These are phyloP conservation scores for Cylindrotheca fusiformis DNA, from an alignment of 108 stramenopile species.

Conservation along the genomic window DNA sequence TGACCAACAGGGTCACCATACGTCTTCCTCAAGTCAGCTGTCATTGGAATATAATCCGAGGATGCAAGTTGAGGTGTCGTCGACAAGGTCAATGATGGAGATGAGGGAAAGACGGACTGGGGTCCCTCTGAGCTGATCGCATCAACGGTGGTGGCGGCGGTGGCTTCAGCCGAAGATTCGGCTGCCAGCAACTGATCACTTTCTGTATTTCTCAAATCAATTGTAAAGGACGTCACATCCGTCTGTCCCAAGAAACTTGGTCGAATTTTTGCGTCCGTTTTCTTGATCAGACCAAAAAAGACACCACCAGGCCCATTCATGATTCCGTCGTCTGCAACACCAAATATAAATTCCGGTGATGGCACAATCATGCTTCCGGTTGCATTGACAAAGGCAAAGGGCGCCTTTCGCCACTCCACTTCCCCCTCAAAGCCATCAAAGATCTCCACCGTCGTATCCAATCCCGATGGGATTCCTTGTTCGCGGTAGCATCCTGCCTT, in stretches of 20 bases:
- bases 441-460: conserved; percentile 40
- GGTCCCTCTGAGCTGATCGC: too few species aligned
- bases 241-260: conserved; percentile 67
- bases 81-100: conserved; percentile 39
- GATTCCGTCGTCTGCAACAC: conserved; percentile 44
- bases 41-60: conserved; percentile 43
- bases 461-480: conserved; percentile 29
- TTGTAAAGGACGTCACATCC: conserved; percentile 30
- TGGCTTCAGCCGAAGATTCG: not conserved
- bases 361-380: conserved; percentile 12
- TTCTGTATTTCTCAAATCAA: conserved; percentile 34
- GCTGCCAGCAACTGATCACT: not conserved
- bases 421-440: conserved; percentile 62
- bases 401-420: conserved; percentile 56
- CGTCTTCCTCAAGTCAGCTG: conserved; percentile 36
- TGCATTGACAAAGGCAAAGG: conserved; percentile 37
- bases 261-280: conserved; percentile 58
- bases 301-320: conserved; percentile 63
- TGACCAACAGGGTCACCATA: conserved; percentile 59
- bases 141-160: not conserved
- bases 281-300: conserved; percentile 58
- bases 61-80: conserved; percentile 31
- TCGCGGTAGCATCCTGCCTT: conserved; percentile 51
- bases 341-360: conserved; percentile 36
- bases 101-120: too few species aligned